These are phyloP conservation scores for Crepidotus sp. DNA, from an alignment of 1,284 basidiomycete species.

Conservation along the genomic window DNA sequence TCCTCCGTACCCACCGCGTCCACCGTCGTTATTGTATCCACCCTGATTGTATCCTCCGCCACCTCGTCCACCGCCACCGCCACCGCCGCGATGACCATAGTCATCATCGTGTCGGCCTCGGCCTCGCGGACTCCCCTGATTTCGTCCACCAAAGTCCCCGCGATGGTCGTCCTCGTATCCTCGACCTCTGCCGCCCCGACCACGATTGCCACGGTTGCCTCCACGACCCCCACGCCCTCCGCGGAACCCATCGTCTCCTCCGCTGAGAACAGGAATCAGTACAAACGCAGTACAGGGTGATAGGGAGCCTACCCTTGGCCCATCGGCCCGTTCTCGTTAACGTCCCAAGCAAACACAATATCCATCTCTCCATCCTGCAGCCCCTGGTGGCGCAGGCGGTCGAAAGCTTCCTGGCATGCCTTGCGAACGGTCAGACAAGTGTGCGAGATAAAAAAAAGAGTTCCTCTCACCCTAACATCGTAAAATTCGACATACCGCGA, in stretches of 20 bases:
- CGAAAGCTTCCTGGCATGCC: slow-evolving; percentile 74
- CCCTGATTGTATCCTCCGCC: slow-evolving; percentile 19
- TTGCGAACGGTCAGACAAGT: slow-evolving; percentile 20
- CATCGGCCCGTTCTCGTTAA: slow-evolving; percentile 25
- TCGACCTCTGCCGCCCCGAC: slow-evolving; percentile 27
- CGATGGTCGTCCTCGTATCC: slow-evolving; percentile 31
- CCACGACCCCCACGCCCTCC: slow-evolving; percentile 32
- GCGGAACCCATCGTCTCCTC: slow-evolving; percentile 25
- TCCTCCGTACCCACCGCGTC: neutral
- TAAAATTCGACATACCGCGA: slow-evolving; percentile 84
- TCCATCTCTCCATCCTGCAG: slow-evolving; percentile 85
- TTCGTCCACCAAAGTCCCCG: slow-evolving; percentile 33
- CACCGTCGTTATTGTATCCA: slow-evolving; percentile 1
- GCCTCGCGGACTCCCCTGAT: slow-evolving; percentile 19
- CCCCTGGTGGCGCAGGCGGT: slow-evolving; percentile 67
- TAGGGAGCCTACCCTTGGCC: slow-evolving; percentile 13
- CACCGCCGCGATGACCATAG: slow-evolving; percentile 23
- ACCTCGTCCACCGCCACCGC: slow-evolving; percentile 15
- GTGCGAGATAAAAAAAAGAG: neutral
- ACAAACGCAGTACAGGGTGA: neutral
- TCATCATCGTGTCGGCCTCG: slow-evolving; percentile 35
- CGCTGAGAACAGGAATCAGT: slow-evolving; percentile 18
- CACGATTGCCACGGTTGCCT: slow-evolving; percentile 28
- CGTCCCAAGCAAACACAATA: slow-evolving; percentile 83
- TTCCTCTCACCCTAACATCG: slow-evolving; percentile 64